Conservation (phyloP, 2,329 filamentous ascomycete genomes). For the Pseudogymnoascus destructans region DNA sequence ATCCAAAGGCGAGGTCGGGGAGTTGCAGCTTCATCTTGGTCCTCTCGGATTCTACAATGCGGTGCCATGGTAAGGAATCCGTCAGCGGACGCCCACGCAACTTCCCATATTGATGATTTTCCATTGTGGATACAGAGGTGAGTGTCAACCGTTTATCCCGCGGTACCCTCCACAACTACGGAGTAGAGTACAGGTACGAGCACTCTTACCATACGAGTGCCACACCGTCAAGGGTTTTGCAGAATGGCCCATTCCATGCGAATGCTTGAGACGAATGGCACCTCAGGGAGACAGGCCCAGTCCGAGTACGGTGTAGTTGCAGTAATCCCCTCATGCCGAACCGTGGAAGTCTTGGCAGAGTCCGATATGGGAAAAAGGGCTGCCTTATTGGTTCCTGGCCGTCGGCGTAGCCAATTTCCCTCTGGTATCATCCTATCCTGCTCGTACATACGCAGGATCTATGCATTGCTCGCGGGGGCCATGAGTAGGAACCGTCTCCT, state of each 20-base stretch:
- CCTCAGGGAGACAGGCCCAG: neutral
- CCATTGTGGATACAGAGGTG: constrained; percentile 2
- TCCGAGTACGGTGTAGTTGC: neutral
- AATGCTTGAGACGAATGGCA: neutral
- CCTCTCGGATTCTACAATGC: neutral
- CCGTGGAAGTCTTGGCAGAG: neutral
- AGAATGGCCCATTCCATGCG: neutral
- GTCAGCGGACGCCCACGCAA: neutral
- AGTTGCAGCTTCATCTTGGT: neutral
- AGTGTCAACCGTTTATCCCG: neutral
- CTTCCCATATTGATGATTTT: constrained; percentile 6
- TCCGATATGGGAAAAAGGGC: neutral
- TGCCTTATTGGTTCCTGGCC: neutral
- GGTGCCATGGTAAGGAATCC: constrained; percentile 5
- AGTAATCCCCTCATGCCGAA: neutral
- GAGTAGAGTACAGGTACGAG: neutral
- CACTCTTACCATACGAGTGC: constrained; percentile 3
- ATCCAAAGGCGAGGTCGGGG: neutral
- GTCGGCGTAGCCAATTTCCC: neutral
- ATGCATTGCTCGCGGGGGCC: neutral
- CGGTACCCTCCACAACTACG: neutral
- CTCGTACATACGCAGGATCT: neutral
- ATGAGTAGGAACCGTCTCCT: neutral
- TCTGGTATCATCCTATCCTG: neutral
- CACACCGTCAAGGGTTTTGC: neutral